Evolutionary conservation across 1,284 basidiomycete species (phyloP).

Genomic region (Rhizoctonia solani): DNA sequence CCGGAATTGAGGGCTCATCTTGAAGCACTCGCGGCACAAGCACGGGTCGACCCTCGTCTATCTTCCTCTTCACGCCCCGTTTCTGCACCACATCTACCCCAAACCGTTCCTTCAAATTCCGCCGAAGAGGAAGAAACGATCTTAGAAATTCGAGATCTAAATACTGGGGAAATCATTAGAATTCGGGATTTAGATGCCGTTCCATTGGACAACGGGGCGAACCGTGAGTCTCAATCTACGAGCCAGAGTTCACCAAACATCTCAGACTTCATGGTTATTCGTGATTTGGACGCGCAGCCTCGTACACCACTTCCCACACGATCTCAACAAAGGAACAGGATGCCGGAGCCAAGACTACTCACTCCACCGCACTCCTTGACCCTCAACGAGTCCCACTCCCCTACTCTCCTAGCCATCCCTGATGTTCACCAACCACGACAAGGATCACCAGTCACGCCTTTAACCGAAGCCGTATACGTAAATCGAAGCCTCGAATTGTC

Average conservation of each 20-base stretch:
- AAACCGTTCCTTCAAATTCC: background rate
- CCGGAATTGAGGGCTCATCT: conserved; percentile 15
- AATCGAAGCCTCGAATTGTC: conserved; percentile 20
- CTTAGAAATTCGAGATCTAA: conserved; percentile 20
- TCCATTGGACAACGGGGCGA: background rate
- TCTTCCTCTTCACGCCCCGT: background rate
- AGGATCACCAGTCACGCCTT: conserved; percentile 8
- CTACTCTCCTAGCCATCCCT: background rate
- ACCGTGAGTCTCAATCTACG: conserved; percentile 34
- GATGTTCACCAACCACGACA: background rate
- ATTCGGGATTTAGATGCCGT: background rate
- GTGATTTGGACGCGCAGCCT: conserved; percentile 31
- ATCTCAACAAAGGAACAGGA: background rate
- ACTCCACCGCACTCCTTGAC: conserved; percentile 6
- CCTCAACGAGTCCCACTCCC: conserved; percentile 3
- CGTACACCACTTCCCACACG: background rate
- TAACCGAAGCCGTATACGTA: conserved; percentile 23
- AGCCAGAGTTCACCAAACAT: conserved; percentile 24
- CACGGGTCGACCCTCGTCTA: background rate
- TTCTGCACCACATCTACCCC: background rate
- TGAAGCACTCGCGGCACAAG: conserved; percentile 10
- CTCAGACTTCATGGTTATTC: conserved; percentile 32
- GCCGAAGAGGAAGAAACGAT: conserved; percentile 16
- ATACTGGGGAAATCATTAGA: background rate
- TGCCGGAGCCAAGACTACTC: background rate